phyloP scores from a whole-genome alignment of 2,329 filamentous ascomycete genomes.

The Beauveria brongniartii region DNA sequence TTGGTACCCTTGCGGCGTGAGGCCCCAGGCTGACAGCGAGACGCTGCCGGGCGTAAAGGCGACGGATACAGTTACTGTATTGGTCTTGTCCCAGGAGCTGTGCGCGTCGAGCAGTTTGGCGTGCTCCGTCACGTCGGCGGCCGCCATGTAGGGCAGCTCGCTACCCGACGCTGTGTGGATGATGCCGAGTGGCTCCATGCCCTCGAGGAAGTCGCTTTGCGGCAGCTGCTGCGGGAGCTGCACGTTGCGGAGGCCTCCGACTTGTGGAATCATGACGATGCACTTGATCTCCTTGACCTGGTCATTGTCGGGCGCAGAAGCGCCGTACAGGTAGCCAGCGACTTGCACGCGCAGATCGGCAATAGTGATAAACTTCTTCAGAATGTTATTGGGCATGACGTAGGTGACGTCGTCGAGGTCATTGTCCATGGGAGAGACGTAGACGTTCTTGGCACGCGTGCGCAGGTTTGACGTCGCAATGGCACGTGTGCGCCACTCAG shows the following conservation, averaged over 20 bases:
- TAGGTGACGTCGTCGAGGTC: conserved; percentile 89
- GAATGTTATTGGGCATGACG: conserved; percentile 97
- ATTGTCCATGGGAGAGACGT: conserved; percentile 92
- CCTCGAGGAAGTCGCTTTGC: conserved; percentile 81
- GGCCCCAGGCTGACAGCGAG: conserved; percentile 84
- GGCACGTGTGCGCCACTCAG: conserved; percentile 93
- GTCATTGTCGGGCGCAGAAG: conserved; percentile 86
- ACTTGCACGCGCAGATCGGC: conserved; percentile 94
- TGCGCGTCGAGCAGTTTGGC: conserved; percentile 82
- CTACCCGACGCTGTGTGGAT: conserved; percentile 95
- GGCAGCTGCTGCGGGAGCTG: conserved; percentile 85
- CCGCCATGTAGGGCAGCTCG: conserved; percentile 93
- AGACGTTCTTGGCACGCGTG: conserved; percentile 94
- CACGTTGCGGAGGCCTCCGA: conserved; percentile 85
- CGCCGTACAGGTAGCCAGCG: conserved; percentile 89
- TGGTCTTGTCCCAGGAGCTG: conserved; percentile 57
- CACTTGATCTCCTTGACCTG: conserved; percentile 95
- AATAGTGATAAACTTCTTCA: conserved; percentile 97
- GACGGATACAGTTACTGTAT: conserved; percentile 89
- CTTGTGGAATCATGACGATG: conserved; percentile 96
- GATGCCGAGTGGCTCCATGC: conserved; percentile 82
- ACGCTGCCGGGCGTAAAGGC: conserved; percentile 96
- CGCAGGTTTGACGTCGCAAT: conserved; percentile 95
- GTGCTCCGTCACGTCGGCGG: conserved; percentile 89
- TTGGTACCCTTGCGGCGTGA: conserved; percentile 87